Percentiles rank a stretch among this genome's conserved stretches.
phyloP scores from a whole-genome alignment of 352 stramenopile species.

The Phytophthora hybrid region DNA sequence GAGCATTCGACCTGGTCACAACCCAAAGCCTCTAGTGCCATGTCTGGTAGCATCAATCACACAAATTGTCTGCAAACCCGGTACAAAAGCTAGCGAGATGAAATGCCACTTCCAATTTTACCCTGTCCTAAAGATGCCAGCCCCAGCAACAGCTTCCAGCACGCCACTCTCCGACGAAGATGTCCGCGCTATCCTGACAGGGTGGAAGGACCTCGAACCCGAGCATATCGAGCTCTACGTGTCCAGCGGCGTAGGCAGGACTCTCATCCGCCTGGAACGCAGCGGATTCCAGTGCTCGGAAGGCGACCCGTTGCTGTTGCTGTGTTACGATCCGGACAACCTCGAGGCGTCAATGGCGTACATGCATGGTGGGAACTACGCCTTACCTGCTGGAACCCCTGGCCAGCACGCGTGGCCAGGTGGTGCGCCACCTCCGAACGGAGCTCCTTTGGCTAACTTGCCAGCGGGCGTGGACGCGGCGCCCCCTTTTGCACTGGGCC shows the following conservation, averaged over 20 bases:
- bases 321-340: not conserved
- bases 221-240: constrained; percentile 2
- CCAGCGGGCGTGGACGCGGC: not conserved
- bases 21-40: too few species aligned
- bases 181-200: not conserved
- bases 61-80: too few species aligned
- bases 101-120: too few species aligned
- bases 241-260: not conserved
- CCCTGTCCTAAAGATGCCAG: too few species aligned
- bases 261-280: constrained; percentile 3
- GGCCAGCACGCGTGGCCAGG: not conserved
- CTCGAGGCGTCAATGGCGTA: not conserved
- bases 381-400: not conserved
- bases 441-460: not conserved
- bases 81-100: too few species aligned
- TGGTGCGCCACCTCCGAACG: not conserved
- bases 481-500: not conserved
- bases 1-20: too few species aligned
- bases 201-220: not conserved
- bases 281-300: constrained; percentile 1
- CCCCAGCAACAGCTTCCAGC: too few species aligned
- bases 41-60: too few species aligned
- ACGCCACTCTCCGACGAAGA: not conserved
- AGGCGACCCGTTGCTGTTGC: not conserved
- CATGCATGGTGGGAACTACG: not conserved